These are phyloP conservation scores for Blastobotrys indianensis DNA, from an alignment of 1,139 yeast genomes.

Conservation along the genomic window DNA sequence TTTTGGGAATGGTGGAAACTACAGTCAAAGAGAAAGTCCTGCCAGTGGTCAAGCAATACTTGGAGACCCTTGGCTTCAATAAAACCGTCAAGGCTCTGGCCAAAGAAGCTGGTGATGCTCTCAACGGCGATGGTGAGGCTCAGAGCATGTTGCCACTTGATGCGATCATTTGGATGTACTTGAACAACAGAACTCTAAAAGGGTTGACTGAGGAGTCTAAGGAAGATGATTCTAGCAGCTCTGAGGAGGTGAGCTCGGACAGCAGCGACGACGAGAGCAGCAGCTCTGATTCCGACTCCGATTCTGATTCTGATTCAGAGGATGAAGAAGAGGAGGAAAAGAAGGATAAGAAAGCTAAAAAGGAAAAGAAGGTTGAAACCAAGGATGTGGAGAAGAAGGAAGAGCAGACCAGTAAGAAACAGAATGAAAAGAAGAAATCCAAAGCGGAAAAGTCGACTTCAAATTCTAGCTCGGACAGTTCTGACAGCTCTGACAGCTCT, in stretches of 20 bases:
- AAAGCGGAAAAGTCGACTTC: constrained; percentile 18
- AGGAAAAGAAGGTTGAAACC: constrained; percentile 3
- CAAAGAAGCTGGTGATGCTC: constrained; percentile 16
- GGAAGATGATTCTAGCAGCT: constrained; percentile 21
- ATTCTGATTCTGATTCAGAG: constrained; percentile 21
- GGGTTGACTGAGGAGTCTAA: constrained; percentile 26
- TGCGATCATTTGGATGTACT: constrained; percentile 25
- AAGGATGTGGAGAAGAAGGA: constrained; percentile 2
- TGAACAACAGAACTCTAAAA: constrained; percentile 22
- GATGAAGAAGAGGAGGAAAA: constrained; percentile 22
- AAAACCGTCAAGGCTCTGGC: constrained; percentile 26
- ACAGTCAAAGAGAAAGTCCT: constrained; percentile 19
- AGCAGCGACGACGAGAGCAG: constrained; percentile 22
- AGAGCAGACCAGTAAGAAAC: not conserved
- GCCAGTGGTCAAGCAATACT: constrained; percentile 25
- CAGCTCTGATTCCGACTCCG: constrained; percentile 16
- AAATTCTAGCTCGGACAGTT: constrained; percentile 21
- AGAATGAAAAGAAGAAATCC: constrained; percentile 1
- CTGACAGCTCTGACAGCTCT: constrained; percentile 19
- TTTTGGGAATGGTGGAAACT: not conserved
- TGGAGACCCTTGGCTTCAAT: constrained; percentile 22
- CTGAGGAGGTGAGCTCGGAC: constrained; percentile 20
- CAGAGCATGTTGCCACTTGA: constrained; percentile 18
- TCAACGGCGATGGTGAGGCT: constrained; percentile 13
- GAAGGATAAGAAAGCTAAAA: constrained; percentile 7